These are phyloP conservation scores for Sechiopsis laciniata DNA, from an alignment of 306 rosid species.

Conservation along the genomic window DNA sequence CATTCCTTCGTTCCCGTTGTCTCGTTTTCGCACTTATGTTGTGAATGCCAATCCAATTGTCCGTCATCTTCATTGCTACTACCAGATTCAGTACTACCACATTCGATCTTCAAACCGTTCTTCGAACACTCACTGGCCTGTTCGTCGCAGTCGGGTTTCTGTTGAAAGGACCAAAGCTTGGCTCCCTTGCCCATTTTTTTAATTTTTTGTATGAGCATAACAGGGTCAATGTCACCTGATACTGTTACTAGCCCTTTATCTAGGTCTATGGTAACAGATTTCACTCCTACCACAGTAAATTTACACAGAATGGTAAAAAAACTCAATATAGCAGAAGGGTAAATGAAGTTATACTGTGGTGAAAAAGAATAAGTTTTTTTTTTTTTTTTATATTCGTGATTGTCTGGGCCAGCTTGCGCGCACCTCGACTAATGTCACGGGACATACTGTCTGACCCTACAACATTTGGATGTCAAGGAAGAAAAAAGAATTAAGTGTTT, in stretches of 20 bases:
- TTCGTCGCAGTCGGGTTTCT: not conserved
- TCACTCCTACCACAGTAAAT: slow-evolving; percentile 18
- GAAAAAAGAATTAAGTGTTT: too few relatives aligned
- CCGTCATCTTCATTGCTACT: not conserved
- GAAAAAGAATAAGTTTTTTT: not conserved
- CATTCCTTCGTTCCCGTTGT: not conserved
- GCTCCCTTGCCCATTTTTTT: slow-evolving; percentile 15
- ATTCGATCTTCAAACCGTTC: not conserved
- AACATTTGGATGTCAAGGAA: too few relatives aligned
- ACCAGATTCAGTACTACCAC: not conserved
- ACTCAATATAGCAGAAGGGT: not conserved
- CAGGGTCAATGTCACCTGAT: slow-evolving; percentile 15
- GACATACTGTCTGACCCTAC: too few relatives aligned
- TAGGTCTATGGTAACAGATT: slow-evolving; percentile 9
- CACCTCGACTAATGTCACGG: too few relatives aligned
- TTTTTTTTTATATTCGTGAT: too few relatives aligned
- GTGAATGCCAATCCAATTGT: not conserved
- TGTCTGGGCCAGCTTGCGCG: too few relatives aligned
- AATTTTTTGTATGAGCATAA: not conserved
- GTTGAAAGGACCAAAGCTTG: slow-evolving; percentile 16
- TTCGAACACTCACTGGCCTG: not conserved
- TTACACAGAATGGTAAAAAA: not conserved
- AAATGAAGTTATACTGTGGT: not conserved
- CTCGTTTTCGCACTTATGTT: not conserved
- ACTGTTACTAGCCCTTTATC: slow-evolving; percentile 15